Evolutionary conservation across 768 basidiomycete genomes (phyloP), one percentile per base, ranked within the genome.

Genomic region (Cystoderma amianthinum): DNA sequence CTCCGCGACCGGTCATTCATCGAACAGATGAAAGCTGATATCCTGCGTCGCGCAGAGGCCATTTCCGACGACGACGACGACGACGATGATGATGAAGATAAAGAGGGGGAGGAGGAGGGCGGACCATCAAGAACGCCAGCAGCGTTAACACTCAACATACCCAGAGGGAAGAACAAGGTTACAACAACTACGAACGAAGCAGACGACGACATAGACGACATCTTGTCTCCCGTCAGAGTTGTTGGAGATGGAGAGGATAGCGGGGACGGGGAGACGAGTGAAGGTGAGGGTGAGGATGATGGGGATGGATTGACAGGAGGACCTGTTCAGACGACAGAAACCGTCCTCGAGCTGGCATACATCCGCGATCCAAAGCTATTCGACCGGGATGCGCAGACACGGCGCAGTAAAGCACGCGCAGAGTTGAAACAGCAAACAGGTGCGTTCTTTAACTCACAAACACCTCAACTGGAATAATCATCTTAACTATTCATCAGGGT

Each of bases 1-100:
- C 55, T 80, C 5, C 68, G 69, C 11, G 85, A 92, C 50, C 71
- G 69, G 4, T 59, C 67, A 1, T 74, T 75, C 52, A 68, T 77
- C n/a, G 80, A 81, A 32, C 64, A 82, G 48, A 84, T 93, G 76
- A 92, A 94, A 53, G 77, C 78, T 1, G 82, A 86, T 41, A 93
- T 93, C 49, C 67, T 93, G 11, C 76, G 87, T 19, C 72, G 85
- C 3, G 82, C 78, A 0, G 84, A 92, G 51, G 76, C 68, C 13
- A 72, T 82, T 25, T 70, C 72, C 0, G 76, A 75, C 34, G 34
- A 19, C 34, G 34, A 36, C 17, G 34, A 36, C 9, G 70, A 74
- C 19, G 80, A 82, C n/a, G 82, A 80, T 9, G 79, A 78, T n/a
- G 80, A 74, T 16, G 74, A 72, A 38, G 48, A 54, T 24, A 45